Evolutionary conservation across 179 eudicot genomes (phyloP).

Genomic region (Camellia oleifera): DNA sequence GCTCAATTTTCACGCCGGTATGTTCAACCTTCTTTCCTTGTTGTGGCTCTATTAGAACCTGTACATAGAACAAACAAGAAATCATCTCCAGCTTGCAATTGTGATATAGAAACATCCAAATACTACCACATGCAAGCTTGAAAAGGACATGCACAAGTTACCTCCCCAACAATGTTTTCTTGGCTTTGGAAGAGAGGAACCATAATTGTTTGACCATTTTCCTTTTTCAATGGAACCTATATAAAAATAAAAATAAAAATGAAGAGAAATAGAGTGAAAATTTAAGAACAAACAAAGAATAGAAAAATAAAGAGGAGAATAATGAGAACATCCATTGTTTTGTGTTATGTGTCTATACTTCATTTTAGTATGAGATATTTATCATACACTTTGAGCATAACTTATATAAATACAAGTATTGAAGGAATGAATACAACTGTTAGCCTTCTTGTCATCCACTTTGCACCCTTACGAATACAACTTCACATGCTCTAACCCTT

Average conservation of each 20-base stretch:
- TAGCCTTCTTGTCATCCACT: too few species aligned
- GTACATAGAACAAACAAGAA: constrained; percentile 1
- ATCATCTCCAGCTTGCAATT: background rate
- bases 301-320: background rate
- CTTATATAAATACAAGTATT: too few species aligned
- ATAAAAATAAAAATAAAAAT: background rate
- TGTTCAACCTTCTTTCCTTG: constrained; percentile 68
- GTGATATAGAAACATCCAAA: background rate
- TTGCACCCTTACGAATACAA: too few species aligned
- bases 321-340: background rate
- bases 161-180: constrained; percentile 60
- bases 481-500: too few species aligned
- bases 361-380: too few species aligned
- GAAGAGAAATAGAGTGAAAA: background rate
- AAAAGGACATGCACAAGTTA: constrained; percentile 14
- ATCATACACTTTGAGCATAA: too few species aligned
- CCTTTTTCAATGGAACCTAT: constrained; percentile 62
- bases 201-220: constrained; percentile 61
- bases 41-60: constrained; percentile 58
- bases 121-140: background rate
- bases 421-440: too few species aligned
- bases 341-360: too few species aligned
- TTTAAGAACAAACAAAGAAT: background rate
- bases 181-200: constrained; percentile 23
- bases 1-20: constrained; percentile 65